Base-by-base conservation (phyloP, 129 eudicot genomes). In the Scalesia atractyloides region DNA sequence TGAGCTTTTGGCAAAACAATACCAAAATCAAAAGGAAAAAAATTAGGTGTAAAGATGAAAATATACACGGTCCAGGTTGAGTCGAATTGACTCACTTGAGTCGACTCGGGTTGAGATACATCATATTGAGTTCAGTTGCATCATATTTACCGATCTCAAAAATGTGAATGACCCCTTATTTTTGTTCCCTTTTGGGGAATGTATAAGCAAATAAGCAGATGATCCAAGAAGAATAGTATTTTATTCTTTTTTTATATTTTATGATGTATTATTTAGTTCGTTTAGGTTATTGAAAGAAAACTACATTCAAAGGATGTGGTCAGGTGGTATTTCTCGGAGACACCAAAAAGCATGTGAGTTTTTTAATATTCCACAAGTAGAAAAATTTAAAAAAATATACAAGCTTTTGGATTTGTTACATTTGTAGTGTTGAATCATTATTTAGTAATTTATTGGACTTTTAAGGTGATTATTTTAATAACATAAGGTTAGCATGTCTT, bases 1-100 rank as follows among this genome's bases (percentile, higher is more conserved):
- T 12, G 76, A 90, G 76, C 78, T 90, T 68, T 79, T 90, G 71
- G 74, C 77, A 30, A 86, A 82, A 36, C 83, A 78, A 33, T 56
- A 78, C 46, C 82, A 81, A 34, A 75, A 60, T 50, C 83, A 78
- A 24, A 61, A 71, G 7, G 76, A 77, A 24, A 79, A 73, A 51
- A 70, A 74, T 33, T 78, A 78, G 57, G 51, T 44, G 33, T 44
- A 81, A 74, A 75, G 22, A 46, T 12, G 49, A 67, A 76, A 7
- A 30, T 66, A 56, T 39, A 66, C 47, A 17, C 59, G 70, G 51
- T 48, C 7, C 19, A 39, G 52, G 66, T 70, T 22, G 46, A 9
- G 20, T 68, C 43, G 61, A 14, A 51, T 48, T 10, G 49, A 17
- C 64, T 64, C 14, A 17, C 64, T 64, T 7, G 51, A 63, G 62